Evolutionary conservation across 768 basidiomycete species (phyloP), one percentile per base, ranked within the genome.

Genomic region (Neoboletus magnificus): DNA sequence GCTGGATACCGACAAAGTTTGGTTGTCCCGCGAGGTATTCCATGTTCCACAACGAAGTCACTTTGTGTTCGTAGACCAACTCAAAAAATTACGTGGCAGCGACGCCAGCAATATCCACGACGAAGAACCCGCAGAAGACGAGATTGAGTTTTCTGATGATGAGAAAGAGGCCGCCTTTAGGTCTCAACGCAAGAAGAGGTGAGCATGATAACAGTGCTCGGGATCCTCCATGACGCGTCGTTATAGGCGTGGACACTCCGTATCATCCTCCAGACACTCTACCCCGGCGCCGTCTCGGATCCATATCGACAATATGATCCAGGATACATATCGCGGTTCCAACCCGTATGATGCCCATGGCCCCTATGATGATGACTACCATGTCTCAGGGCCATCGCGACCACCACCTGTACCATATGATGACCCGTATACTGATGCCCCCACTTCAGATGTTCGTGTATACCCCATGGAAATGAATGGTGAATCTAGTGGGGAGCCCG

Each of bases 21-120:
- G 71, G 52, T 57, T 82, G 18, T 79, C 80, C 25, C 80, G 83
- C 29, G 77, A 83, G 55, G 86, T 98, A 32, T 98, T 85, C 71
- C 93, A 95, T 71, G 82, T 93, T 35, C 88, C 91, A 2, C 75
- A 78, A 39, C 83, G 83, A 40, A 94, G 93, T 71, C 79, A 82
- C 41, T 95, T 94, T 66, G 87, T 98, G 49, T 93, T 91, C 68
- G 79, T 93, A 43, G 77, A 80, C 36, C 82, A 86, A 44, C 79
- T 98, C 44, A 80, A 82, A 56, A 77, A 74, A 18, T 68, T 83
- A 58, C 94, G 86, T 66, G 96, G 95, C 40, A 93, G 91, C 60
- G 96, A 98, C 62, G 96, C 96, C 22, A 93, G 90, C 65, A 98
- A 98, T 66, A 78, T 93, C 11, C 84, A 93, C 61, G 96, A 98